Conservation (phyloP, 129 eudicot species). For the Artemisia annua region DNA sequence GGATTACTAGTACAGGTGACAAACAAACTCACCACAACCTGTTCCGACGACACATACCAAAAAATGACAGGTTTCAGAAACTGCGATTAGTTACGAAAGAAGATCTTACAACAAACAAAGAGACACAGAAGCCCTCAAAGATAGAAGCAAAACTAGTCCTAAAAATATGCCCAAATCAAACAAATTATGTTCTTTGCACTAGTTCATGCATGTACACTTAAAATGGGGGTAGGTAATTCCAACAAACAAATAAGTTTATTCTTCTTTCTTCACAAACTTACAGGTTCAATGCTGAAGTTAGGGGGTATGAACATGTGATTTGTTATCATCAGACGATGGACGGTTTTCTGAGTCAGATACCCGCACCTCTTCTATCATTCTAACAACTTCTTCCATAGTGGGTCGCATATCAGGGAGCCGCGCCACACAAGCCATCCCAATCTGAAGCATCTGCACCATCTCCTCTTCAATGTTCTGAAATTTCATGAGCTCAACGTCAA, state of each 20-base stretch:
- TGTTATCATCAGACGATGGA: conserved; percentile 72
- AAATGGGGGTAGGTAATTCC: conserved; percentile 22
- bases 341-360: conserved; percentile 71
- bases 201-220: conserved; percentile 37
- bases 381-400: conserved; percentile 67
- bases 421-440: conserved; percentile 83
- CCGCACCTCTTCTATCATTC: conserved; percentile 84
- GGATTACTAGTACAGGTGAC: too few relatives aligned
- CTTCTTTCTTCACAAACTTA: conserved; percentile 41
- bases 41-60: too few relatives aligned
- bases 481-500: conserved; percentile 74
- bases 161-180: conserved; percentile 27
- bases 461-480: conserved; percentile 80
- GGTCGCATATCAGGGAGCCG: conserved; percentile 80
- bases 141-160: conserved; percentile 4
- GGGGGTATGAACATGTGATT: conserved; percentile 62
- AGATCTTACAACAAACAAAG: neutral
- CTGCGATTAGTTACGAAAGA: neutral
- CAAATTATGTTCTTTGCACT: conserved; percentile 23
- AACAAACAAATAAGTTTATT: conserved; percentile 35
- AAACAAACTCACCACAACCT: too few relatives aligned
- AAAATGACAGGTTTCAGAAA: too few relatives aligned
- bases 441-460: conserved; percentile 95
- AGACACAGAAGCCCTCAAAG: conserved; percentile 6
- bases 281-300: conserved; percentile 34